These are phyloP conservation scores for Conticribra weissflogii DNA, from an alignment of 108 stramenopile genomes.

Conservation along the genomic window DNA sequence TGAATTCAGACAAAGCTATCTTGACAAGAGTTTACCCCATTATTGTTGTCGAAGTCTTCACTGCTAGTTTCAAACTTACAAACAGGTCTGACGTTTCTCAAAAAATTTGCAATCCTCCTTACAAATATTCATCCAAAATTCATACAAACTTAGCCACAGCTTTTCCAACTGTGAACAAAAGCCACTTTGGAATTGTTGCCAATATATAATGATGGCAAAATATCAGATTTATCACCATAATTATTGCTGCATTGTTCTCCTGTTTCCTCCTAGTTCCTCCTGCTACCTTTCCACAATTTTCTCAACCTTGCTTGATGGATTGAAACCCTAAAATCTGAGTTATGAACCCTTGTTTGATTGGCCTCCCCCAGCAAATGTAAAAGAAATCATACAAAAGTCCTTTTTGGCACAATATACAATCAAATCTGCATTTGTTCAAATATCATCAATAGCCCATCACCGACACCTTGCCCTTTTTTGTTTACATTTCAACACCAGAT, in stretches of 20 bases:
- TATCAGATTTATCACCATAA: conserved; percentile 27
- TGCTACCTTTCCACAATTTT: conserved; percentile 43
- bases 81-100: conserved; percentile 94
- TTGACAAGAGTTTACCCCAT: conserved; percentile 95
- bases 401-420: conserved; percentile 74
- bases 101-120: conserved; percentile 77
- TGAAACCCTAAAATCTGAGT: conserved; percentile 85
- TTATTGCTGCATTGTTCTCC: conserved; percentile 30
- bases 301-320: conserved; percentile 85
- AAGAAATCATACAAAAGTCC: conserved; percentile 82
- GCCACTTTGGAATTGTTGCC: conserved; percentile 58
- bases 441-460: conserved; percentile 96
- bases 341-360: conserved; percentile 93
- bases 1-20: conserved; percentile 87
- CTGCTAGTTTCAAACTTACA: conserved; percentile 94
- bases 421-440: conserved; percentile 94
- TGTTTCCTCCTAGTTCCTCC: conserved; percentile 32
- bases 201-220: conserved; percentile 38
- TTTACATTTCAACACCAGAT: conserved; percentile 56
- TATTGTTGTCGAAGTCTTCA: conserved; percentile 96
- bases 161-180: conserved; percentile 90
- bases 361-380: conserved; percentile 96
- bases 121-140: conserved; percentile 89
- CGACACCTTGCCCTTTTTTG: conserved; percentile 48
- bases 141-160: conserved; percentile 85